These are phyloP conservation scores for Pyrenochaeta sp. DNA, from an alignment of 2,329 filamentous ascomycete genomes.

Conservation along the genomic window DNA sequence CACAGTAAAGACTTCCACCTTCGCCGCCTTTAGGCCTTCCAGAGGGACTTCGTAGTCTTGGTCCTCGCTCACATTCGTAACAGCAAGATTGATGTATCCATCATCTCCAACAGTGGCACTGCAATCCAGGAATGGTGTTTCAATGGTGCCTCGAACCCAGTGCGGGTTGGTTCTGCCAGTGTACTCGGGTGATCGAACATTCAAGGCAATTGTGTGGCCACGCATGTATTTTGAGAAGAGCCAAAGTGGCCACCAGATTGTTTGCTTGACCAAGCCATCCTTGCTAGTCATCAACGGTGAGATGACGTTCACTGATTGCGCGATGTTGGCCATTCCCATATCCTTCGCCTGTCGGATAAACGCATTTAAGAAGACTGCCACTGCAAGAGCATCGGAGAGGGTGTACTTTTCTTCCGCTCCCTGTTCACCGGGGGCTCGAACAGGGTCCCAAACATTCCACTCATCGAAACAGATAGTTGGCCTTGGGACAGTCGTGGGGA, in stretches of 20 bases:
- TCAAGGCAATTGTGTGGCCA: constrained; percentile 70
- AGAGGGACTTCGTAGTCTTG: constrained; percentile 66
- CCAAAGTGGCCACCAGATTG: constrained; percentile 77
- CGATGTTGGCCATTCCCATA: constrained; percentile 80
- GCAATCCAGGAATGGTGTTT: constrained; percentile 75
- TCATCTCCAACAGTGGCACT: constrained; percentile 67
- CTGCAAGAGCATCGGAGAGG: constrained; percentile 77
- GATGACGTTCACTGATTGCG: constrained; percentile 80
- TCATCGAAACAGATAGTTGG: constrained; percentile 83
- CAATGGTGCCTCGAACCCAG: constrained; percentile 70
- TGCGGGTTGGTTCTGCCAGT: constrained; percentile 69
- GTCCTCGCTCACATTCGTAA: constrained; percentile 73
- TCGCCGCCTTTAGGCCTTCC: constrained; percentile 58
- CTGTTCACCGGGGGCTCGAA: constrained; percentile 71
- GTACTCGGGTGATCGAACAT: constrained; percentile 70
- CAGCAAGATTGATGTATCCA: constrained; percentile 70
- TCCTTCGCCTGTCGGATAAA: constrained; percentile 75
- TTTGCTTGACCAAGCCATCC: constrained; percentile 71
- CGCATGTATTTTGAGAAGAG: constrained; percentile 77
- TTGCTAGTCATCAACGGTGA: constrained; percentile 75
- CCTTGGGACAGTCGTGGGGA: constrained; percentile 65
- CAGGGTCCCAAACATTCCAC: constrained; percentile 84
- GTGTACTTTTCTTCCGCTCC: constrained; percentile 77
- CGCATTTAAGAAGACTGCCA: constrained; percentile 77
- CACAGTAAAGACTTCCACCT: constrained; percentile 69